These are phyloP conservation scores for Akanthomyces lecanii DNA, from an alignment of 2,329 filamentous ascomycete species.

Conservation along the genomic window DNA sequence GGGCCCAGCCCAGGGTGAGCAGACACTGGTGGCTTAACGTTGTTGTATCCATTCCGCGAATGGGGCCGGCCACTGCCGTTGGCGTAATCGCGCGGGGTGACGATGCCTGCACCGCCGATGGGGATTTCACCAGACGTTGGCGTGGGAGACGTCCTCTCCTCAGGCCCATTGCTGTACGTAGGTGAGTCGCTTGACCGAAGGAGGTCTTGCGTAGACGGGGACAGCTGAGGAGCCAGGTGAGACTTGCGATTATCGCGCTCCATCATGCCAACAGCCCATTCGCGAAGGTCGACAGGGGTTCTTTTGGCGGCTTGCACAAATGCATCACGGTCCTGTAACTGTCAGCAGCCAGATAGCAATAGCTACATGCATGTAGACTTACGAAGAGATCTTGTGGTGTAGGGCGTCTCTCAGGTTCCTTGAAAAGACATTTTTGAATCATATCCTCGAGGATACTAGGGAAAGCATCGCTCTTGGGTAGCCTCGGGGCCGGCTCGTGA, in stretches of 20 bases:
- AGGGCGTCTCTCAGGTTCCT: constrained; percentile 81
- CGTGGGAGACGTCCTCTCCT: constrained; percentile 49
- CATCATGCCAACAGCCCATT: constrained; percentile 93
- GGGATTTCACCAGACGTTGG: constrained; percentile 71
- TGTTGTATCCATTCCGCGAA: constrained; percentile 45
- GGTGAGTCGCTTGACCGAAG: constrained; percentile 62
- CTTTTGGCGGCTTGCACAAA: constrained; percentile 96
- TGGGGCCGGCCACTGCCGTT: constrained; percentile 46
- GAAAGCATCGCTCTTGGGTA: constrained; percentile 97
- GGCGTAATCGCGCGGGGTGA: constrained; percentile 48
- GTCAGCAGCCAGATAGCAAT: not conserved
- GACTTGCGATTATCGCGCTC: constrained; percentile 94
- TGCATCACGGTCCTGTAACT: constrained; percentile 72
- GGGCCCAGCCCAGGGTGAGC: constrained; percentile 50
- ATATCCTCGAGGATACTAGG: constrained; percentile 92
- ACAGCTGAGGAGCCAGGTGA: constrained; percentile 76
- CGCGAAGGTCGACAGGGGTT: constrained; percentile 87
- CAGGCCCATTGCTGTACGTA: constrained; percentile 37
- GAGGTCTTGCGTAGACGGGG: constrained; percentile 72
- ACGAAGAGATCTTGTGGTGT: constrained; percentile 93
- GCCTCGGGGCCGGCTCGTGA: constrained; percentile 85
- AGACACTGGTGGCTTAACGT: constrained; percentile 37
- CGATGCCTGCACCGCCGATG: constrained; percentile 53
- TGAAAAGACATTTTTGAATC: constrained; percentile 92
- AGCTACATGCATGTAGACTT: constrained; percentile 33